Base-by-base conservation (phyloP, 768 basidiomycete genomes). In the Favolaschia claudopus region DNA sequence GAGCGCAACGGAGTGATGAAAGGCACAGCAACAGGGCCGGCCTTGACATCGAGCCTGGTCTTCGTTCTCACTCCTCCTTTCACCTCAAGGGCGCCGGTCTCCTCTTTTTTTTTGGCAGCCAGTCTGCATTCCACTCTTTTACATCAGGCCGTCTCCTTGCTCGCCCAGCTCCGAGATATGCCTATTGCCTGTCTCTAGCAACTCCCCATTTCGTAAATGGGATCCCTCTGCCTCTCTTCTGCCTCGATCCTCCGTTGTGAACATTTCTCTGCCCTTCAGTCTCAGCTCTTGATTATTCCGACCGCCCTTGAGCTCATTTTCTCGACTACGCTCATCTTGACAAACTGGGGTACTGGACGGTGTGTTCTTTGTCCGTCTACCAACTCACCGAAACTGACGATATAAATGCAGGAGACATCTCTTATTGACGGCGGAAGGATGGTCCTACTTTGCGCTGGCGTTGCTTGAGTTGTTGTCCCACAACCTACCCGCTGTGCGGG, bases 211-310 rank as follows among this genome's bases (percentile, higher is more conserved):
- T 53, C 37, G 47, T 77, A 75, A 72, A 82, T 82, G 82, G 78
- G 73, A 75, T 79, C 81, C 57, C 75, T 85, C 67, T 93, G 91
- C 74, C 77, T 93, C 60, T 92, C 92, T 28, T 76, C 84, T 33
- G 84, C 87, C 56, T 74, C 88, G 36, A 89, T 85, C 62, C 83
- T 93, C 62, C 91, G 91, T 58, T 93, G 91, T 70, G 72, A 82
- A 60, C 77, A 80, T 39, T 79, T 89, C 55, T 75, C 79, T 48
- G 67, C 57, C 44, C 63, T 75, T 24, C 73, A 92, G 72, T 79
- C 76, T 51, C 71, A 75, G 32, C 65, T 82, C 36, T 73, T 92
- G 52, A 72, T 91, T 61, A 80, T 91, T 58, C 89, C 90, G 28
- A 79, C 87, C 17, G 83, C 74, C 36, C 68, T 92, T 48, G 90